Conservation (phyloP, 2,329 filamentous ascomycete species). For the Polytolypa hystricis region DNA sequence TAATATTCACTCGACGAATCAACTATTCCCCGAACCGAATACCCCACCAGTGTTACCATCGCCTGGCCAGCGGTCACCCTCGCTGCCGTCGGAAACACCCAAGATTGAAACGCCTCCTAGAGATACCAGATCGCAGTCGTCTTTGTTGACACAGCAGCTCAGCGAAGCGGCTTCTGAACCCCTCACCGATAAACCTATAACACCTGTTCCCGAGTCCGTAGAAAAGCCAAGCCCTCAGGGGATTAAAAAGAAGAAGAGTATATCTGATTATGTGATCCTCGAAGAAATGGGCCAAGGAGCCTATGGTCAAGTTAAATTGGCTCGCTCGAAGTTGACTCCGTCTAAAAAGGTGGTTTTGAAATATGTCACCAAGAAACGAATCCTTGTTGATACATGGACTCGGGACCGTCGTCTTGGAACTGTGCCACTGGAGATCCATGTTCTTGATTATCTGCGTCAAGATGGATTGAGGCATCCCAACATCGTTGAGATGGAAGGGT, state of each 20-base stretch:
- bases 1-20: slow-evolving; percentile 42
- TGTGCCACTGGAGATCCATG: slow-evolving; percentile 92
- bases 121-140: slow-evolving; percentile 30
- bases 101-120: slow-evolving; percentile 19
- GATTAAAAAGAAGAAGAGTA: slow-evolving; percentile 59
- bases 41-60: slow-evolving; percentile 71
- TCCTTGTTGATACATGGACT: slow-evolving; percentile 97
- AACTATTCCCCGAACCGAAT: slow-evolving; percentile 50
- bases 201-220: slow-evolving; percentile 21
- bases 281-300: slow-evolving; percentile 98
- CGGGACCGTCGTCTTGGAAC: slow-evolving; percentile 85
- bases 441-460: slow-evolving; percentile 79
- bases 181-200: slow-evolving; percentile 30
- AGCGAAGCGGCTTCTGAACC: slow-evolving; percentile 39
- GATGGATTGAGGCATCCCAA: slow-evolving; percentile 55
- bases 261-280: slow-evolving; percentile 80
- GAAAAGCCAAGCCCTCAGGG: slow-evolving; percentile 19
- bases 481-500: slow-evolving; percentile 58
- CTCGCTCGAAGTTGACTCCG: slow-evolving; percentile 65
- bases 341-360: slow-evolving; percentile 85
- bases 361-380: slow-evolving; percentile 92
- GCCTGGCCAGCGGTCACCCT: slow-evolving; percentile 53
- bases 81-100: slow-evolving; percentile 19
- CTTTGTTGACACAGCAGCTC: slow-evolving; percentile 41
- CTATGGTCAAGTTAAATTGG: slow-evolving; percentile 94